These are phyloP conservation scores for Ichthyophthirius multifiliis DNA, from an alignment of 169 alveolate species.

Conservation along the genomic window DNA sequence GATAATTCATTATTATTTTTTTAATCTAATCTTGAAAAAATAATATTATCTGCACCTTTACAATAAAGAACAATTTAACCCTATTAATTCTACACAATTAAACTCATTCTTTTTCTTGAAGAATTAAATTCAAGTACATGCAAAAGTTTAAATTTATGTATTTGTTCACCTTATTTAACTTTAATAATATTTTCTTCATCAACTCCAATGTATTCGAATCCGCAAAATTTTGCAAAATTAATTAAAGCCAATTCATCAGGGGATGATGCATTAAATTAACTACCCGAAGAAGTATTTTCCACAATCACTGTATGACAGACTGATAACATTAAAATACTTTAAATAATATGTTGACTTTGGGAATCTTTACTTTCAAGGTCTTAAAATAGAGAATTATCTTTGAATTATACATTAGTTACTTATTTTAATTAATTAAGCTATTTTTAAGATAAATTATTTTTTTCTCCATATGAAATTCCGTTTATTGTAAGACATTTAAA, in stretches of 20 bases:
- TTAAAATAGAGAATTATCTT: neutral
- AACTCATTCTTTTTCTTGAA: constrained; percentile 78
- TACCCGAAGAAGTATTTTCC: constrained; percentile 31
- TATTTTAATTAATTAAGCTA: neutral
- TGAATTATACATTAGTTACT: constrained; percentile 17
- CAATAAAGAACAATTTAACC: constrained; percentile 26
- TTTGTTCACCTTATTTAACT: neutral
- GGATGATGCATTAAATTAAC: constrained; percentile 60
- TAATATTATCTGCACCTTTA: constrained; percentile 68
- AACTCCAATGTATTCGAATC: constrained; percentile 43
- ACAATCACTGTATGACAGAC: constrained; percentile 68
- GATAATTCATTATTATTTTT: neutral
- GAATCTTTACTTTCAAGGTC: neutral
- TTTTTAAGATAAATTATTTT: neutral
- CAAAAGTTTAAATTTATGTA: constrained; percentile 10
- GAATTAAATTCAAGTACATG: constrained; percentile 52
- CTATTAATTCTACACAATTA: constrained; percentile 55
- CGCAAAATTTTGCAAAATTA: constrained; percentile 62
- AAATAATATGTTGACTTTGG: neutral
- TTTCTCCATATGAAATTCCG: constrained; percentile 49
- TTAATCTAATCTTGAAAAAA: constrained; percentile 17
- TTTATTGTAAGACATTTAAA: constrained; percentile 46
- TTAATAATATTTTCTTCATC: constrained; percentile 32
- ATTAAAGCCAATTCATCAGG: constrained; percentile 85
- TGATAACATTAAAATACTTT: constrained; percentile 36